Evolutionary conservation across 2,329 filamentous ascomycete genomes (phyloP).

Genomic region (Monilinia fructigena): DNA sequence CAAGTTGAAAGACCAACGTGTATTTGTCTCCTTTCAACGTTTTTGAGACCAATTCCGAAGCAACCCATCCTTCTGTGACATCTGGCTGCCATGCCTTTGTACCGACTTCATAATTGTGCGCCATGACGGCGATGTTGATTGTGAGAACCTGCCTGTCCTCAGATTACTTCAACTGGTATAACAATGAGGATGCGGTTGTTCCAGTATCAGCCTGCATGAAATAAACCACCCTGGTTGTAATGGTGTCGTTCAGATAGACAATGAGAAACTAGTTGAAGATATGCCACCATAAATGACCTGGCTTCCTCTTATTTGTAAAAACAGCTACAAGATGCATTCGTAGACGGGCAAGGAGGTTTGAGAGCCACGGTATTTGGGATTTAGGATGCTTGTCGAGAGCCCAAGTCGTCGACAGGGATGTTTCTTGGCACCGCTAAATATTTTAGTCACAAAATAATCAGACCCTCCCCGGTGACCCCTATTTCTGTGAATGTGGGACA

Average conservation of each 20-base stretch:
- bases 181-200: constrained; percentile 29
- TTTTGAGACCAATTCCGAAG: constrained; percentile 90
- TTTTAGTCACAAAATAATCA: constrained; percentile 15
- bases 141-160: constrained; percentile 26
- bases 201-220: constrained; percentile 32
- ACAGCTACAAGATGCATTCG: constrained; percentile 23
- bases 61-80: constrained; percentile 92
- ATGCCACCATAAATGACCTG: constrained; percentile 24
- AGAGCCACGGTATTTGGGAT: constrained; percentile 23
- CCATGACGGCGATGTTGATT: constrained; percentile 56
- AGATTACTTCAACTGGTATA: constrained; percentile 30
- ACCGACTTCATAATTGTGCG: constrained; percentile 92
- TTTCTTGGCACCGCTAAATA: constrained; percentile 23
- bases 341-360: constrained; percentile 22
- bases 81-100: constrained; percentile 99
- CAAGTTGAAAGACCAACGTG: constrained; percentile 80
- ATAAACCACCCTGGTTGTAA: constrained; percentile 27
- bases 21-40: constrained; percentile 81
- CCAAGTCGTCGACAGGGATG: constrained; percentile 16
- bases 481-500: constrained; percentile 17
- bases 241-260: constrained; percentile 14
- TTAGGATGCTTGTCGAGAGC: constrained; percentile 24
- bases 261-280: constrained; percentile 22
- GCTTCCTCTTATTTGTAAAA: constrained; percentile 21
- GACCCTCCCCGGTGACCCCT: constrained; percentile 16